A percentile compares a stretch with the other conserved stretches of the same genome.
phyloP scores from a whole-genome alignment of 2,329 filamentous ascomycete species.

The Alternaria metachromatica region DNA sequence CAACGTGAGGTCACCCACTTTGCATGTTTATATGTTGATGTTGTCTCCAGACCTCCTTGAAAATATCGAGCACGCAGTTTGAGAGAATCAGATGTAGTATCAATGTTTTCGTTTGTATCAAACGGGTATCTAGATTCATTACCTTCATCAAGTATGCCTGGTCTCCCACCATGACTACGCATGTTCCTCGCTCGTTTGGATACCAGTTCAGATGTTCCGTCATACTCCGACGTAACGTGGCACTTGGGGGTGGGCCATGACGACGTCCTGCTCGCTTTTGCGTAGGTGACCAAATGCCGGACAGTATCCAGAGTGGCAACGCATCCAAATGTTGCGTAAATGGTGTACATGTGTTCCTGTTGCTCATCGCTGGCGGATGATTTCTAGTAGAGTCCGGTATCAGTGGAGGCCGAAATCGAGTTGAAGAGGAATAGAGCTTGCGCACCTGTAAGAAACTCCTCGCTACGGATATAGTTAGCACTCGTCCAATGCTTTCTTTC shows the following conservation, averaged over 20 bases:
- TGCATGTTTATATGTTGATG: neutral
- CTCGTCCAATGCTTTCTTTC: neutral
- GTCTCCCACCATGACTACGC: neutral
- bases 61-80: neutral
- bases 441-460: conserved; percentile 63
- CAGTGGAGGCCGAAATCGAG: conserved; percentile 58
- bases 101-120: neutral
- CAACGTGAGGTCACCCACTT: neutral
- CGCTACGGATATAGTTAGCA: conserved; percentile 42
- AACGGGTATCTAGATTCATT: conserved; percentile 21
- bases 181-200: neutral
- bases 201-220: neutral
- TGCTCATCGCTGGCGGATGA: conserved; percentile 47
- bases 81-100: neutral
- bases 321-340: neutral
- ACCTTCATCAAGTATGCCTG: conserved; percentile 2
- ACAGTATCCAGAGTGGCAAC: neutral
- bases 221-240: neutral
- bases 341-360: neutral
- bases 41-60: neutral
- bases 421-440: conserved; percentile 63
- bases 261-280: neutral
- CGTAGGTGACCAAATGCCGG: neutral
- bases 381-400: conserved; percentile 60
- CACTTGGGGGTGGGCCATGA: neutral